phyloP scores from a whole-genome alignment of 148 eudicot species.

The Rhododendron mucronatum region DNA sequence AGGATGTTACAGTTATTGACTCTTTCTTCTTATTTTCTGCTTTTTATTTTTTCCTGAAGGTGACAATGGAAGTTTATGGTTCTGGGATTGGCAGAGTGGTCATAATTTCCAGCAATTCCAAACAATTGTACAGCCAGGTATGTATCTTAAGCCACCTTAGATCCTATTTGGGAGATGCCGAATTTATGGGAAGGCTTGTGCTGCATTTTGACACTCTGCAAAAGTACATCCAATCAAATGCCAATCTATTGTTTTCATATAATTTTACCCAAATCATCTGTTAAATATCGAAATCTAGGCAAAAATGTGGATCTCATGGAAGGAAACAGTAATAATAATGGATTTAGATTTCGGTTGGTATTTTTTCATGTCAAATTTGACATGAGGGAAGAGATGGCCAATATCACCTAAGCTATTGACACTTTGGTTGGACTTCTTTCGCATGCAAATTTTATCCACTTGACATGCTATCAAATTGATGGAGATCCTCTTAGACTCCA shows the following conservation, averaged over 20 bases:
- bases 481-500: background rate
- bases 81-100: constrained; percentile 99
- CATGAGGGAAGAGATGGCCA: background rate
- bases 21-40: background rate
- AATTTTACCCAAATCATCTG: background rate
- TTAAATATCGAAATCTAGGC: background rate
- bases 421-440: background rate
- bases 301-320: background rate
- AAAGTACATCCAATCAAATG: background rate
- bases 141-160: background rate
- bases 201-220: background rate
- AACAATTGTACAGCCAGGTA: constrained; percentile 95
- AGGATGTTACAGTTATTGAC: no score
- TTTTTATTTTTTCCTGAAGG: constrained; percentile 30
- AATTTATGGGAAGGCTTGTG: background rate
- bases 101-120: constrained; percentile 93
- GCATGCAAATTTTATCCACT: background rate
- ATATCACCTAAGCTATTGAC: no score
- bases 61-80: constrained; percentile 22
- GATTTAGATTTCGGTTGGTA: background rate
- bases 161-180: background rate
- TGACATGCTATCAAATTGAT: background rate
- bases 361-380: background rate
- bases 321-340: background rate
- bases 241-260: background rate